These are phyloP conservation scores for Hevea brasiliensis DNA, from an alignment of 345 rosid genomes.

Conservation along the genomic window DNA sequence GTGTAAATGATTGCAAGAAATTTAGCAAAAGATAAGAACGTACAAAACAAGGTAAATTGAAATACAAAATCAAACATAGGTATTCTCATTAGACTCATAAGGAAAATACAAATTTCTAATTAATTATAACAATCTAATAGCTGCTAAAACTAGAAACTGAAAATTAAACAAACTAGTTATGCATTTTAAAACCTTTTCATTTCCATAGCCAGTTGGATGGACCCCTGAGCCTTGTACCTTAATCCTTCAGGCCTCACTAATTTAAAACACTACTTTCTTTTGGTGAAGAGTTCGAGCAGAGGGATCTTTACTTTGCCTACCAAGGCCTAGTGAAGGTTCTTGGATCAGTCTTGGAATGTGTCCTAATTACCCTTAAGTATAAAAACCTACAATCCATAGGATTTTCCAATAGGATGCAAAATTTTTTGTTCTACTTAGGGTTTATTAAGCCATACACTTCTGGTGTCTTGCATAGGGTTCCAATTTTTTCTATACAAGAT, in stretches of 20 bases:
- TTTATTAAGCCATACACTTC: not conserved
- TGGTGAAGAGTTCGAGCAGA: not conserved
- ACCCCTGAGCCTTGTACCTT: constrained; percentile 4
- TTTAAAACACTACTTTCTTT: constrained; percentile 1
- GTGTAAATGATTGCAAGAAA: not conserved
- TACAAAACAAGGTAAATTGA: not conserved
- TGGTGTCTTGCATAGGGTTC: not conserved
- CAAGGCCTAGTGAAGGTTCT: constrained; percentile 8
- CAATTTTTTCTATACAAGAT: constrained; percentile 9
- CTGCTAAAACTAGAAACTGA: not conserved
- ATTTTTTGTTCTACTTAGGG: constrained; percentile 11
- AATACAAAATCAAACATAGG: not conserved
- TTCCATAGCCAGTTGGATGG: constrained; percentile 8
- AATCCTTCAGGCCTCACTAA: not conserved
- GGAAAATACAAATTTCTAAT: not conserved
- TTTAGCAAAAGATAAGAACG: not conserved
- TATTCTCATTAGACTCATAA: not conserved
- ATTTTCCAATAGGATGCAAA: not conserved
- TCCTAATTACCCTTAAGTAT: constrained; percentile 16
- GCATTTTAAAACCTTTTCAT: not conserved
- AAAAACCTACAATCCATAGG: not conserved
- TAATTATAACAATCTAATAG: not conserved
- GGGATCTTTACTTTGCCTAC: constrained; percentile 21
- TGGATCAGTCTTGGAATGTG: not conserved
- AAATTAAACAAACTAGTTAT: not conserved